Evolutionary conservation across 106 monocot genomes (phyloP), one percentile per base, ranked within the genome.

Genomic region (Chionographis japonica): DNA sequence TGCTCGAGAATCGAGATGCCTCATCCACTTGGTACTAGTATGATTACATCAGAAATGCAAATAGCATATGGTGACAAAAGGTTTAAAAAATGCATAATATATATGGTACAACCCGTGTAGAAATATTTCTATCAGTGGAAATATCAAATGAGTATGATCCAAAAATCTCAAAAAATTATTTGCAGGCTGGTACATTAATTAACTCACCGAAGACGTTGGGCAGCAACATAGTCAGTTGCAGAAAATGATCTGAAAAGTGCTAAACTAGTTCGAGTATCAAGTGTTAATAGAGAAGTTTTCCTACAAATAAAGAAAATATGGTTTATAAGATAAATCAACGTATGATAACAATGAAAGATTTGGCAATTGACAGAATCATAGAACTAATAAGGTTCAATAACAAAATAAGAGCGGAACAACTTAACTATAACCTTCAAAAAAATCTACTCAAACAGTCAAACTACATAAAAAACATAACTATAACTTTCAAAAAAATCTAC

Each of bases 181-280:
- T 10, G 0, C 46, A 46, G 46, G 2, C 5, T 27, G 9, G 9
- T 46, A 10, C 46, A 46, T 46, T 5, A 46, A 46, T 42, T 40
- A 15, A 59, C 77, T 56, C 50, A 97, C 97, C 97, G 85, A 68
- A 93, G 72, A 11, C 98, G 78, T 62, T 98, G 98, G 17, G 90
- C 89, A 68, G 90, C 86, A 72, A 92, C 92, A 79, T 98, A 98
- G 60, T 93, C 87, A 52, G 87, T 59, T 59, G 87, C 86, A 57
- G 83, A 77, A 58, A 92, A 90, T 40, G 97, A 83, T 4, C 72
- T 16, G 59, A 98, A 98, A 66, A 98, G 71, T 41, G 83, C 86
- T 69, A 98, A 68, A 81, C 78, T 85, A 55, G 83, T 53, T 58
- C 87, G 80, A 74, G 84, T 83, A 74, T 98, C 97, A 38, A 90